Conservation (phyloP, 2,329 filamentous ascomycete genomes). For the Elsinoe australis region DNA sequence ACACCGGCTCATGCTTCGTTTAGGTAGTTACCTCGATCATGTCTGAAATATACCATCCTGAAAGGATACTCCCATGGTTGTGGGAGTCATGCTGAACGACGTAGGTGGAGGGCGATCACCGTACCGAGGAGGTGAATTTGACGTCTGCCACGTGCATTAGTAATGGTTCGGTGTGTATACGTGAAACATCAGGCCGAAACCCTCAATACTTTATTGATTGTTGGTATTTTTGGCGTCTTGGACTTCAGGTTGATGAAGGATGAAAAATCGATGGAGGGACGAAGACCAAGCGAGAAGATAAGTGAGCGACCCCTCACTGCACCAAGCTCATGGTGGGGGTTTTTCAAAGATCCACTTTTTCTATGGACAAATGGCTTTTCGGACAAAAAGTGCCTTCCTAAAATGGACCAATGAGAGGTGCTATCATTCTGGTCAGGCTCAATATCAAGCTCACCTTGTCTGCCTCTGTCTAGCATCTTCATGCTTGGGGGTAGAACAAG, state of each 20-base stretch:
- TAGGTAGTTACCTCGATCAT: slow-evolving; percentile 25
- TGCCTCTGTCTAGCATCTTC: not conserved
- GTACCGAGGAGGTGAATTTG: slow-evolving; percentile 15
- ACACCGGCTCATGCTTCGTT: slow-evolving; percentile 27
- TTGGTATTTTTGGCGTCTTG: slow-evolving; percentile 1
- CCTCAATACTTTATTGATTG: slow-evolving; percentile 10
- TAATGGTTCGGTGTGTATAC: slow-evolving; percentile 2
- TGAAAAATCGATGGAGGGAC: slow-evolving; percentile 5
- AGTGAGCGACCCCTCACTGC: not conserved
- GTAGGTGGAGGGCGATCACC: slow-evolving; percentile 16
- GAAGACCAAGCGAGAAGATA: not conserved
- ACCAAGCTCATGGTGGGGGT: slow-evolving; percentile 7
- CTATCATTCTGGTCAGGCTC: too few species aligned
- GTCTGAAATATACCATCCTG: slow-evolving; percentile 18
- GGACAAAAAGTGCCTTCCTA: not conserved
- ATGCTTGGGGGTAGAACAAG: slow-evolving; percentile 7
- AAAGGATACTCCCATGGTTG: slow-evolving; percentile 17
- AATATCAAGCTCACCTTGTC: not conserved
- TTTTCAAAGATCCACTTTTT: slow-evolving; percentile 6
- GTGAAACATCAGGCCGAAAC: slow-evolving; percentile 14
- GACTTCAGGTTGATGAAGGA: slow-evolving; percentile 2
- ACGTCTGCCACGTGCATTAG: slow-evolving; percentile 16
- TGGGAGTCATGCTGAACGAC: slow-evolving; percentile 14
- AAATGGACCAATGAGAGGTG: too few species aligned
- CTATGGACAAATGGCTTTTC: too few species aligned